Conservation (phyloP, 441 rosid species). For the Populus hybrid region DNA sequence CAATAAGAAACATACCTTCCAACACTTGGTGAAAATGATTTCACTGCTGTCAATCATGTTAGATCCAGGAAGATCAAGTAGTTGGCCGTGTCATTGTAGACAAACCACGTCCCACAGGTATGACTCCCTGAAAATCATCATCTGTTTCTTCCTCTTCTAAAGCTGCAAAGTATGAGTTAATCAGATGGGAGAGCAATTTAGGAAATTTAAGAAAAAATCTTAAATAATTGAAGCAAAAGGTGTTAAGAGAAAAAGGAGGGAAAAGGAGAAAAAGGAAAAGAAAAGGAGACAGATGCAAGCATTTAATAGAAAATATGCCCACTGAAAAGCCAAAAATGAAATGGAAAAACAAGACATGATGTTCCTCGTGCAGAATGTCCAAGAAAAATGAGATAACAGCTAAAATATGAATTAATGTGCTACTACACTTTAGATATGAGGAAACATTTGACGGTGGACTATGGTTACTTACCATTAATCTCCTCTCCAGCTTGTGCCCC, state of each 20-base stretch:
- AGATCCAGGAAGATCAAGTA: slow-evolving; percentile 41
- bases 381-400: background rate
- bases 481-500: slow-evolving; percentile 85
- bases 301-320: background rate
- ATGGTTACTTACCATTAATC: slow-evolving; percentile 39
- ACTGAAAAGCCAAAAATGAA: background rate
- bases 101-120: slow-evolving; percentile 87
- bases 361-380: background rate
- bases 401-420: background rate
- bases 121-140: slow-evolving; percentile 58
- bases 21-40: background rate
- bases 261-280: background rate
- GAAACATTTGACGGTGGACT: background rate
- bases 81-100: slow-evolving; percentile 96
- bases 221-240: background rate
- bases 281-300: background rate
- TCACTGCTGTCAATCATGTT: background rate
- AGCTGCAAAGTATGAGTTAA: slow-evolving; percentile 36
- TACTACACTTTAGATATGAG: background rate
- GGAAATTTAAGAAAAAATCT: background rate
- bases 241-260: background rate
- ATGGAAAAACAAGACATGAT: background rate
- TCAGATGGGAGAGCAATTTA: background rate
- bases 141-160: slow-evolving; percentile 59
- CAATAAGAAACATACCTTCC: slow-evolving; percentile 23